These are phyloP conservation scores for Xanthoconium purpureum DNA, from an alignment of 768 basidiomycete species.

Conservation along the genomic window DNA sequence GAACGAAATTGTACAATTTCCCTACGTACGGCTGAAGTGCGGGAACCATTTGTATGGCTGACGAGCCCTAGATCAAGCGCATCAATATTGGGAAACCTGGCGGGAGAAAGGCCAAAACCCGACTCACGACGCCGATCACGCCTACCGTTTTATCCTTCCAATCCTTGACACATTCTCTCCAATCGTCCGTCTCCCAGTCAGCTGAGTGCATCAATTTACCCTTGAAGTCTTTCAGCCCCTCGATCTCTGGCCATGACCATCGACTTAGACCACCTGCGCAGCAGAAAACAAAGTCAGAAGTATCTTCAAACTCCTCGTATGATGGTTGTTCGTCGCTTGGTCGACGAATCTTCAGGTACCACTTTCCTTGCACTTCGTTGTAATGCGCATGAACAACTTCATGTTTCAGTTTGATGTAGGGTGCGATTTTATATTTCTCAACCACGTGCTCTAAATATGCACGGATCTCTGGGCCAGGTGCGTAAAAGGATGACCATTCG, in stretches of 20 bases:
- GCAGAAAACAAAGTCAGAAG: constrained; percentile 55
- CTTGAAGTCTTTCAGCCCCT: constrained; percentile 52
- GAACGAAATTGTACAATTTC: constrained; percentile 52
- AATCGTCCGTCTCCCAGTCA: constrained; percentile 48
- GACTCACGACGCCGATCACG: constrained; percentile 54
- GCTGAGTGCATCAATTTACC: constrained; percentile 66
- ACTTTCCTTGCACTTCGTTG: constrained; percentile 49
- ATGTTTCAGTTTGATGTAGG: constrained; percentile 54
- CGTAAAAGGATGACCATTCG: constrained; percentile 61
- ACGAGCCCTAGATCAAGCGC: constrained; percentile 47
- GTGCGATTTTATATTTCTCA: constrained; percentile 52
- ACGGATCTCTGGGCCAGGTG: constrained; percentile 57
- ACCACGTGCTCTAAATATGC: constrained; percentile 51
- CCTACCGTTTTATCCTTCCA: constrained; percentile 55
- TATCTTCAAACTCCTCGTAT: constrained; percentile 49
- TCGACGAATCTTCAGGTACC: constrained; percentile 50
- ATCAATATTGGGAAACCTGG: not conserved
- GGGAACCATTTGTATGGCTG: constrained; percentile 59
- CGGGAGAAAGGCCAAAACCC: not conserved
- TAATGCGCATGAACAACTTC: constrained; percentile 52
- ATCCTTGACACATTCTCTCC: constrained; percentile 44
- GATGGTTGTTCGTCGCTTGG: constrained; percentile 21
- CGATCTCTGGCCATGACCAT: constrained; percentile 68
- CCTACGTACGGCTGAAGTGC: constrained; percentile 52
- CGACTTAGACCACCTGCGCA: constrained; percentile 51